Base-by-base conservation (phyloP, 441 rosid genomes). In the Jatropha podagrica region DNA sequence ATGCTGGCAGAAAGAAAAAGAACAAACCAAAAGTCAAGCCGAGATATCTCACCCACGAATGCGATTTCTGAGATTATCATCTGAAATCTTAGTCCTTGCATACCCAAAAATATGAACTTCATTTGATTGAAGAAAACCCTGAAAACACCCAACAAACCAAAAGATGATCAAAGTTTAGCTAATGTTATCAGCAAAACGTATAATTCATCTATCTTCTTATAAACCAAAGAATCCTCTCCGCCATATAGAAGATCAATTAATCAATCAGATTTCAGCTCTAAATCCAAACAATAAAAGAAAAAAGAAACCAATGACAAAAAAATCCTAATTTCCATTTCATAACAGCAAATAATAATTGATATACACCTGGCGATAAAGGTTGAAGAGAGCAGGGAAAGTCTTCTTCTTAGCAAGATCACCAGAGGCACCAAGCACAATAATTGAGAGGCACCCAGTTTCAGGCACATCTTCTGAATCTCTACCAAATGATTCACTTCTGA, bases 351-450 rank as follows among this genome's bases (percentile, higher is more conserved):
- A 65, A 62, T 12, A 48, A 55, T 13, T 32, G 38, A 12, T 6
- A 64, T 13, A n/a, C 76, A 94, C 99, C 97, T 92, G 97, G 32
- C 91, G 90, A 71, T 84, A 94, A 48, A 96, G 95, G 83, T 94
- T 79, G 91, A 88, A 95, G 42, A 95, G 96, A 10, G 99, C 99
- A 37, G 99, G 98, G 75, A 95, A 95, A 74, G 99, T 95, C 86
- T 95, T 95, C 89, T 95, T 95, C 92, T 93, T 95, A 75, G 99
- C 99, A 72, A 95, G 97, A 91, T 95, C 99, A 83, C 98, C 98
- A 74, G 98, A 92, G 72, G 99, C 99, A 81, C 99, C 99, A 40
- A 95, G 94, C 67, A 95, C 98, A 32, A 92, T 75, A 78, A 95
- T 86, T 0, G 99, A 91, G 79, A 96, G 95, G 80, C 94, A 88